Evolutionary conservation across 306 rosid genomes (phyloP), one percentile per base, ranked within the genome.

Genomic region (Trichosanthes truncata): DNA sequence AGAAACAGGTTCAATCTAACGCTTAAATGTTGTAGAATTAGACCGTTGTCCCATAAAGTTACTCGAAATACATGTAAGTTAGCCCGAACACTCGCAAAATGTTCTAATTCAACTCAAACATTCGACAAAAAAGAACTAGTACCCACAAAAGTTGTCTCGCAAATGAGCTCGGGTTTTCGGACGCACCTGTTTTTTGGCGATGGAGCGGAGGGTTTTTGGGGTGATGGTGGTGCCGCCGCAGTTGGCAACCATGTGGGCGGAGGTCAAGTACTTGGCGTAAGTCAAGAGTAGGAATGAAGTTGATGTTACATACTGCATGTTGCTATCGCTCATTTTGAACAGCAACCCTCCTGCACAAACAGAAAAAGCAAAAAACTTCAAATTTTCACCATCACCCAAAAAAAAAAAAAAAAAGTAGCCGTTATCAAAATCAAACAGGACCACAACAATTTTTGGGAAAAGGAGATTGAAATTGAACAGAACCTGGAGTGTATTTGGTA

Each of bases 271-370:
- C 77, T 94, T 92, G 83, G 98, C 97, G 35, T 94, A 94, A 31
- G 93, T 77, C 49, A 94, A 40, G 79, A 94, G 90, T 43, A 94
- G 73, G 84, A 94, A 94, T 14, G 98, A 92, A 40, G 97, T 88
- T 67, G 98, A 94, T 2, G 98, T 94, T 15, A 94, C 98, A 84
- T 94, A 94, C 46, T 94, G 98, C 97, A 92, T 92, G 81, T 94
- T 94, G 87, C 85, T 84, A 48, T 94, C 98, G 48, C 82, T 62
- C 97, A 92, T 92, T 86, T 90, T 94, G 87, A 90, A 94, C 83
- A 94, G 69, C 77, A 94, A 93, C 40, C 98, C 98, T 69, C 98
- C 98, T 94, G 79, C 77, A 9, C 79, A 20, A 23, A 21, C 78
- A 48, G 7, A 59, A 23, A 36, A 0, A 15, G 15, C 45, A 18